These are phyloP conservation scores for Schwanniomyces etchellsii DNA, from an alignment of 1,139 yeast genomes.

Conservation along the genomic window DNA sequence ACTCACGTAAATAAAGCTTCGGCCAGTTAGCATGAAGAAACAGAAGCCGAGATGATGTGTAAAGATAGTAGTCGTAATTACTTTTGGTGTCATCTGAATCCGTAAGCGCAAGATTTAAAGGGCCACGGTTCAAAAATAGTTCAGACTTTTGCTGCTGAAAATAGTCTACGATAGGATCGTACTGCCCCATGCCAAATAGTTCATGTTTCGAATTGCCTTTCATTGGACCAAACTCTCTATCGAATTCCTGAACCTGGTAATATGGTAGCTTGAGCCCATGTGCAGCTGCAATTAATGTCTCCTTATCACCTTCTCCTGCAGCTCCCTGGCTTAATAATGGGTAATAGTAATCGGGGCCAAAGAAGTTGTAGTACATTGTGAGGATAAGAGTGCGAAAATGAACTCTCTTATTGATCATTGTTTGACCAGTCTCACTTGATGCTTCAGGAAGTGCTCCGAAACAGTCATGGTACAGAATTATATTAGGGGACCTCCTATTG, in stretches of 20 bases:
- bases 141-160: slow-evolving; percentile 14
- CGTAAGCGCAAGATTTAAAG: slow-evolving; percentile 18
- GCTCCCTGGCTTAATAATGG: slow-evolving; percentile 51
- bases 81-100: slow-evolving; percentile 14
- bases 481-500: slow-evolving; percentile 14
- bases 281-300: slow-evolving; percentile 59
- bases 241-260: slow-evolving; percentile 47
- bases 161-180: slow-evolving; percentile 31
- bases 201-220: slow-evolving; percentile 17
- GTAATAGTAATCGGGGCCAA: slow-evolving; percentile 51
- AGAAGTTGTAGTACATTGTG: slow-evolving; percentile 50
- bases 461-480: slow-evolving; percentile 38
- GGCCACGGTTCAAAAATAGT: slow-evolving; percentile 11
- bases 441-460: slow-evolving; percentile 56
- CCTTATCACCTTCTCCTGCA: slow-evolving; percentile 62
- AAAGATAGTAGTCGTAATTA: slow-evolving; percentile 27
- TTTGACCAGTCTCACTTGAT: slow-evolving; percentile 56
- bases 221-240: slow-evolving; percentile 31
- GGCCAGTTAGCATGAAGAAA: slow-evolving; percentile 40
- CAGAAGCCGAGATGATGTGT: slow-evolving; percentile 22
- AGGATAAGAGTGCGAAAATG: slow-evolving; percentile 48
- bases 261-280: slow-evolving; percentile 43
- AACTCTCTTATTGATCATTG: slow-evolving; percentile 44
- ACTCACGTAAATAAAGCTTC: slow-evolving; percentile 18
- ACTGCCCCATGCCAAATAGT: slow-evolving; percentile 34